These are phyloP conservation scores for Alternaria sp. DNA, from an alignment of 2,329 filamentous ascomycete genomes.

Conservation along the genomic window DNA sequence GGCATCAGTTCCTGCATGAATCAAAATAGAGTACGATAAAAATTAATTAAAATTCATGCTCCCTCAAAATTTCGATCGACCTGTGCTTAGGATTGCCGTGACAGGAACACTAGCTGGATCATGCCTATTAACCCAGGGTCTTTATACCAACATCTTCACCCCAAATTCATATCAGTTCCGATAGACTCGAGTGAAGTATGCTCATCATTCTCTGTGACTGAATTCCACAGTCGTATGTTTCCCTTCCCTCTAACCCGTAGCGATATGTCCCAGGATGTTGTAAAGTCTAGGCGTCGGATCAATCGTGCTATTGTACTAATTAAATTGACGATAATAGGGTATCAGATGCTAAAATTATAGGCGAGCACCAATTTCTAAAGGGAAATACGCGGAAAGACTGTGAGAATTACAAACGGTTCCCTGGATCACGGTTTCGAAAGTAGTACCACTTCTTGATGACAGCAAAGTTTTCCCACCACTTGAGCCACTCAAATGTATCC, in stretches of 20 bases:
- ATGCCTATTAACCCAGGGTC: not conserved
- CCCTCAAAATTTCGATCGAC: not conserved
- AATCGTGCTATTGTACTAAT: not conserved
- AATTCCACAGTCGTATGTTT: not conserved
- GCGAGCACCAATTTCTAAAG: not conserved
- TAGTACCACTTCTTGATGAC: not conserved
- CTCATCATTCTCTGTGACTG: not conserved
- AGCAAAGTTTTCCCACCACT: not conserved
- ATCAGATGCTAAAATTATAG: not conserved
- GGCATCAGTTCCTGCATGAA: not conserved
- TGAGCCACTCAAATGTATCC: not conserved
- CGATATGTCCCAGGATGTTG: not conserved
- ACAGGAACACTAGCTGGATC: not conserved
- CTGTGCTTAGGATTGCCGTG: not conserved
- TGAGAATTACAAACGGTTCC: not conserved
- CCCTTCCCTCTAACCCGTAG: not conserved
- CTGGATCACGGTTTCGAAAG: not conserved
- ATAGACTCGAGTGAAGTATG: not conserved
- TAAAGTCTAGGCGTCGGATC: not conserved
- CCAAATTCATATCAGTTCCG: not conserved
- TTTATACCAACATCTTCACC: not conserved
- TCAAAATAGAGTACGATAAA: constrained; percentile 11
- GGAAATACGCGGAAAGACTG: not conserved
- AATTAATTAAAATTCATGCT: constrained; percentile 20
- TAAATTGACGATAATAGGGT: too few relatives aligned